Percentiles rank a stretch among this genome's conserved stretches.
Evolutionary conservation across 768 basidiomycete species (phyloP).

Genomic region (Hemileccinum impolitum): DNA sequence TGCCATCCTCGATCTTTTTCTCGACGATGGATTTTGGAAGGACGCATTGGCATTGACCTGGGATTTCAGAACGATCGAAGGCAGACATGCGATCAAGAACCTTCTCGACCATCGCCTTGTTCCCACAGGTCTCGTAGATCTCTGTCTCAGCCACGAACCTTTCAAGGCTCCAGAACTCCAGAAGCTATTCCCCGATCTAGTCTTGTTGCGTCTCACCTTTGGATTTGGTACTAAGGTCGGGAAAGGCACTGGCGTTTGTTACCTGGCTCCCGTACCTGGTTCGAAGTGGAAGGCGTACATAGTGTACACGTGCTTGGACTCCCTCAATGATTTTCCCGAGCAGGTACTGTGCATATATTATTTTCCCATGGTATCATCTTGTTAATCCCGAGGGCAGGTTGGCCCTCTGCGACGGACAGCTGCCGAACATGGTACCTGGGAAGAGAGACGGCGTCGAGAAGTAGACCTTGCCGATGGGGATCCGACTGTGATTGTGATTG

Average conservation of each 20-base stretch:
- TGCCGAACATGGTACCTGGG: conserved; percentile 56
- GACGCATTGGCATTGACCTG: conserved; percentile 53
- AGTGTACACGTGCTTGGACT: conserved; percentile 59
- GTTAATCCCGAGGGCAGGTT: conserved; percentile 10
- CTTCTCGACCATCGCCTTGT: conserved; percentile 41
- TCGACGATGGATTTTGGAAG: conserved; percentile 43
- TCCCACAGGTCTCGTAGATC: conserved; percentile 17
- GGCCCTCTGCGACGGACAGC: conserved; percentile 42
- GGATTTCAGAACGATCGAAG: conserved; percentile 52
- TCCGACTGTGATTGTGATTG: conserved; percentile 61
- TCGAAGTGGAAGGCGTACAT: conserved; percentile 57
- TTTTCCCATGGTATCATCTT: neutral
- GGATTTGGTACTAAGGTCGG: conserved; percentile 51
- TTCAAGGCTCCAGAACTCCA: conserved; percentile 33
- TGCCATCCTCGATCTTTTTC: conserved; percentile 24
- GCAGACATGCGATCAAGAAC: conserved; percentile 33
- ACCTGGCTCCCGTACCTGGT: conserved; percentile 46
- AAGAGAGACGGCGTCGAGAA: conserved; percentile 40
- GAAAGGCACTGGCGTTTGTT: conserved; percentile 47
- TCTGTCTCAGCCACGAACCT: conserved; percentile 19
- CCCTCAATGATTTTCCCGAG: conserved; percentile 54
- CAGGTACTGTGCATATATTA: conserved; percentile 21
- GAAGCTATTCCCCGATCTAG: conserved; percentile 50
- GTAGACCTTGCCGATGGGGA: conserved; percentile 44
- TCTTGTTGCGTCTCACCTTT: conserved; percentile 55